Base-by-base conservation (phyloP, 768 basidiomycete genomes). In the Tricholoma sp. region DNA sequence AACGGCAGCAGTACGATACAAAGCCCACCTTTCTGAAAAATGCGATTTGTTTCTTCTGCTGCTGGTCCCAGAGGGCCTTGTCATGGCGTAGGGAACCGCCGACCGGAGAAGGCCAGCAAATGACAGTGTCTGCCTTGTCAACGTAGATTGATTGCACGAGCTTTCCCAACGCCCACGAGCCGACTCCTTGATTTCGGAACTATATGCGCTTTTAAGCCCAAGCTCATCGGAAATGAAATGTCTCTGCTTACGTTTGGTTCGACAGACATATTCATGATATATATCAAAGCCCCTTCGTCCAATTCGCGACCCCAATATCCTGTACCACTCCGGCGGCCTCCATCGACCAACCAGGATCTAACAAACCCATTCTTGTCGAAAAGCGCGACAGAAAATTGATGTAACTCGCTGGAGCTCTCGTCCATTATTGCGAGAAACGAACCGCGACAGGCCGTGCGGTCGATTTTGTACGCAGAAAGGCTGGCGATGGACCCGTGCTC, bases 281-380 rank as follows among this genome's bases (percentile, higher is more conserved):
- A 72, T 12, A 73, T 17, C 42, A 72, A 52, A 33, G 53, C 45
- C 12, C 70, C 71, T 2, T 53, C 4, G 52, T 71, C 59, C 52
- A 72, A 44, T 50, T 72, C 68, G 4, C 47, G 48, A 13, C 68
- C 69, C 70, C 69, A 73, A 31, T 64, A 68, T 6, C 71, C 68
- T 0, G 67, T 66, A 4, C 73, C 72, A 42, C 65, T 68, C 49
- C 67, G 66, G 28, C 59, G 45, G n/a, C 66, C 63, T 15, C 66
- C 57, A 15, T 70, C 63, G 13, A 68, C 49, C 3, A 70, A 55
- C 54, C 62, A 62, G 2, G 62, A 52, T 41, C 61, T 63, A n/a
- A 71, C 36, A 6, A 55, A 44, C 3, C 66, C 66, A 52, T 62
- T 32, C 39, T 68, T 63, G 57, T 75, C 70, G 33, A 72, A 73